These are phyloP conservation scores for Boletus rex-veris DNA, from an alignment of 768 basidiomycete genomes.

Conservation along the genomic window DNA sequence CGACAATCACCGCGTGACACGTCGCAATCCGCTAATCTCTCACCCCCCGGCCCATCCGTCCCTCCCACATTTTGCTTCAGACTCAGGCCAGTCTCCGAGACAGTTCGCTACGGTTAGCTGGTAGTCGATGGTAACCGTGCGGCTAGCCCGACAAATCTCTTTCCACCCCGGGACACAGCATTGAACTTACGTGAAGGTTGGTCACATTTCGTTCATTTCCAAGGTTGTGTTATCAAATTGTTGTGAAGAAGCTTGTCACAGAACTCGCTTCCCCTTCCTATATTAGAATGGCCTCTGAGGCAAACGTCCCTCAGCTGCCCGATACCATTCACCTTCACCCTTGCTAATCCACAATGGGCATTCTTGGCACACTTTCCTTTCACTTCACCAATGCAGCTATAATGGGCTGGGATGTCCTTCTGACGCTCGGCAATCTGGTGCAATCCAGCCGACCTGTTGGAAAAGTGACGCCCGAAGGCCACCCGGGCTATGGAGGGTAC, in stretches of 20 bases:
- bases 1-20: too few species aligned
- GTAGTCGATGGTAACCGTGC: too few species aligned
- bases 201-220: not conserved
- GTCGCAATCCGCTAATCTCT: too few species aligned
- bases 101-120: not conserved
- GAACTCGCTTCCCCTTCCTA: not conserved
- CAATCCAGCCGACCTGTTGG: conserved; percentile 36
- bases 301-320: not conserved
- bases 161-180: not conserved
- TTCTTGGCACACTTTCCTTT: conserved; percentile 9
- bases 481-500: conserved; percentile 56
- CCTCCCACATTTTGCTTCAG: too few species aligned
- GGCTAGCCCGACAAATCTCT: too few species aligned
- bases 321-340: too few species aligned
- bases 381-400: conserved; percentile 7
- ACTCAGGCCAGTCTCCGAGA: not conserved
- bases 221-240: not conserved
- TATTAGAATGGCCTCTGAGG: conserved; percentile 2
- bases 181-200: not conserved
- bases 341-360: conserved; percentile 7
- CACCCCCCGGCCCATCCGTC: too few species aligned
- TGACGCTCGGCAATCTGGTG: conserved; percentile 20
- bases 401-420: conserved; percentile 18
- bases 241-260: not conserved
- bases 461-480: conserved; percentile 51